Percentiles rank a stretch among this genome's conserved stretches.
Conservation (phyloP, 2,329 filamentous ascomycete species). For the Fusarium palustre region DNA sequence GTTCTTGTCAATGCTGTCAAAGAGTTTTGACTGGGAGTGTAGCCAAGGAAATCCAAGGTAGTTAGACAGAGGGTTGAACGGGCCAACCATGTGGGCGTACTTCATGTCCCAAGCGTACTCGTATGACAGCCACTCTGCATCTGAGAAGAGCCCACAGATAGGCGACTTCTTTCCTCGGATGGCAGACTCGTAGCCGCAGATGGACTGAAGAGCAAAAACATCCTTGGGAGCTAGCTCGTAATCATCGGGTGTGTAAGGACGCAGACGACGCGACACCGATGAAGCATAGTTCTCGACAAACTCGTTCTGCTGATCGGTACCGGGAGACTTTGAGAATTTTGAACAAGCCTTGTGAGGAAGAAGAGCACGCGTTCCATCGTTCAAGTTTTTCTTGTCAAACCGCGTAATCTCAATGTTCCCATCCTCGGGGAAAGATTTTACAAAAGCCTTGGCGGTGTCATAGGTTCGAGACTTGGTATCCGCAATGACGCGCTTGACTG, state of each 20-base stretch:
- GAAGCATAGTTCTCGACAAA: constrained; percentile 38
- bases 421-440: constrained; percentile 26
- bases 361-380: constrained; percentile 41
- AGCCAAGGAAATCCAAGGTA: constrained; percentile 42
- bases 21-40: constrained; percentile 32
- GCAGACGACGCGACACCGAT: constrained; percentile 26
- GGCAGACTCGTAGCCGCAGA: constrained; percentile 42
- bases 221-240: constrained; percentile 37
- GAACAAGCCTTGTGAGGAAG: constrained; percentile 44
- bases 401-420: constrained; percentile 33
- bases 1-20: constrained; percentile 18
- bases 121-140: constrained; percentile 42
- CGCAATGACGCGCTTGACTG: constrained; percentile 39
- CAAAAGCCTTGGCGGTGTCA: constrained; percentile 38
- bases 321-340: constrained; percentile 35
- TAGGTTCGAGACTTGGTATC: constrained; percentile 43
- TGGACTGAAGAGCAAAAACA: constrained; percentile 41
- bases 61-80: constrained; percentile 38
- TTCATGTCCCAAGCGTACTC: constrained; percentile 46
- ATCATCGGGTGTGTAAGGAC: constrained; percentile 35
- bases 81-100: constrained; percentile 43
- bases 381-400: constrained; percentile 37
- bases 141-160: constrained; percentile 36
- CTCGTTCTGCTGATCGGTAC: constrained; percentile 33
- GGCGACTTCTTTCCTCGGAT: constrained; percentile 36